A percentile compares a stretch with the other conserved stretches of the same genome.
Conservation (phyloP, 2,329 filamentous ascomycete species). For the Pseudonectria buxi region DNA sequence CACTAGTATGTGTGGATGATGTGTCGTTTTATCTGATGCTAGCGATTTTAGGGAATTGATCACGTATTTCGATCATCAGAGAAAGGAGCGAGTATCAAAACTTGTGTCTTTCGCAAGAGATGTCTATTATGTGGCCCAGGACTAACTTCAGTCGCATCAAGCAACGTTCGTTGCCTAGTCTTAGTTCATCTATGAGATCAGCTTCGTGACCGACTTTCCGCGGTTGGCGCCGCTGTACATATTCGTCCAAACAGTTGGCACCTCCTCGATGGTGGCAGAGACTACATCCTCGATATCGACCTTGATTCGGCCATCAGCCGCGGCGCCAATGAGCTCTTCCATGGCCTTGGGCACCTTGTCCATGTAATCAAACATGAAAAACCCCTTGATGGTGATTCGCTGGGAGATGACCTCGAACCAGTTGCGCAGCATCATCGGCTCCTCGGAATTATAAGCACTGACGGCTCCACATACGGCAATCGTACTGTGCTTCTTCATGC, state of each 20-base stretch:
- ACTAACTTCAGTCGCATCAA: no score
- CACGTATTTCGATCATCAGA: no score
- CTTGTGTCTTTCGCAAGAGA: no score
- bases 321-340: constrained; percentile 20
- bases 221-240: constrained; percentile 21
- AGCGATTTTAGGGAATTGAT: no score
- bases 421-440: constrained; percentile 21
- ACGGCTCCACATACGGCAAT: constrained; percentile 23
- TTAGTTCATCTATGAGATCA: constrained; percentile 12
- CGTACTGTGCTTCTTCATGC: constrained; percentile 20
- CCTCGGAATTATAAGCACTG: constrained; percentile 20
- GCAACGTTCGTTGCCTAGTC: no score
- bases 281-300: constrained; percentile 19
- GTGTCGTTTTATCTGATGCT: no score
- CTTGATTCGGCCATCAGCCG: constrained; percentile 21
- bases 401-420: constrained; percentile 24
- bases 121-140: no score
- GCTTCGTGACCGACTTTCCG: constrained; percentile 23
- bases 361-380: constrained; percentile 25
- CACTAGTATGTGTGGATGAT: no score
- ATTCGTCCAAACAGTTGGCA: constrained; percentile 21
- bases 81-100: no score
- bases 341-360: constrained; percentile 21
- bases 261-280: constrained; percentile 20
- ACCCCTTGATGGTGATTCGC: constrained; percentile 19